Base-by-base conservation (phyloP, 2,329 filamentous ascomycete species). In the Hypoxylon sp. region DNA sequence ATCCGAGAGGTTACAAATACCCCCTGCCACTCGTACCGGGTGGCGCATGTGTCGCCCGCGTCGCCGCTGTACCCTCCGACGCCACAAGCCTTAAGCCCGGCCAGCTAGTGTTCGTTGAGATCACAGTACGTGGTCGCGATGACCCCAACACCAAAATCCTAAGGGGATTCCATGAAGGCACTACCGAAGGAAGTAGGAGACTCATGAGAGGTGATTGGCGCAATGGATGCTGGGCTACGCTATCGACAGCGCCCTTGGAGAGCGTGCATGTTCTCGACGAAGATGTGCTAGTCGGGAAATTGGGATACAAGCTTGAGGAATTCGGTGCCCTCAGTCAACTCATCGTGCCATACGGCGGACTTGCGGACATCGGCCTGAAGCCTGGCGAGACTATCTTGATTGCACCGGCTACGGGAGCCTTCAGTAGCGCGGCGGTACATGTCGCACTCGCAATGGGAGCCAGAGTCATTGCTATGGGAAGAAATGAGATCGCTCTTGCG, bases 361-460 rank as follows among this genome's bases (percentile, higher is more conserved):
- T 71, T 4, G 37, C 54, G 20, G 63, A 64, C 19, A 28, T 70
- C 15, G 61, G 76, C 4, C 50, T 84, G 4, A 68, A 78, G 58
- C 61, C 79, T 2, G 81, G 82, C 2, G 79, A 85, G 65, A 81
- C 78, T 0, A 70, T 85, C 8, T 71, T 85, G 32, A 67, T 85
- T 1, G 71, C 71, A 26, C 82, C 82, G 2, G 83, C 82, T 7
- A 84, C 81, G 0, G 82, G 82, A 0, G 62, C 62, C 0, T 85
- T 80, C 66, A 79, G 82, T 1, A 75, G 80, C 10, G 79, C 77
- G 1, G 82, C 76, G 0, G 80, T 83, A 0, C 59, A 74, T 3
- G 73, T 81, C 1, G 82, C 82, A 0, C 59, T 81, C 2, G 78
- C 82, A 0, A 80, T 84, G 79, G 84, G 82, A 0, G 81, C 81